phyloP scores from a whole-genome alignment of 1,139 yeast genomes.

The Lodderomyces orthopsilosis region DNA sequence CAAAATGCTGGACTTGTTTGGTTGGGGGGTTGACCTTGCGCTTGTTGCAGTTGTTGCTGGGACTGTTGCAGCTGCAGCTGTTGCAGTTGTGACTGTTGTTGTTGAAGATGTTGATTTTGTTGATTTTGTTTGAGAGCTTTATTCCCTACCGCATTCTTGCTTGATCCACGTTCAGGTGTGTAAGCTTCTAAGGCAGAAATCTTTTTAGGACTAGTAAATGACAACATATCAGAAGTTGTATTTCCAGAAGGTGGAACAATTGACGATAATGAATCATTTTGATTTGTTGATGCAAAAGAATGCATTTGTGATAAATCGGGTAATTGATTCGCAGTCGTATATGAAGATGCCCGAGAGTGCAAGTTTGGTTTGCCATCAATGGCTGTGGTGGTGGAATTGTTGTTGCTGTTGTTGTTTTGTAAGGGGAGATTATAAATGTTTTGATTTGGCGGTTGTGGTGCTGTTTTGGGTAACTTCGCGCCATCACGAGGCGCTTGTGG shows the following conservation, averaged over 20 bases:
- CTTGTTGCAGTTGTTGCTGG: slow-evolving; percentile 11
- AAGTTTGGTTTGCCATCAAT: slow-evolving; percentile 10
- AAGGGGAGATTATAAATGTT: slow-evolving; percentile 36
- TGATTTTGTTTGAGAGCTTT: slow-evolving; percentile 13
- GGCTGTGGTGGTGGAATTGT: no score
- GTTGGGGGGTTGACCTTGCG: slow-evolving; percentile 21
- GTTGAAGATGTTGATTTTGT: slow-evolving; percentile 7
- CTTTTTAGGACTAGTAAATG: slow-evolving; percentile 51
- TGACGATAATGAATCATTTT: slow-evolving; percentile 5
- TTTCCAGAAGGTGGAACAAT: slow-evolving; percentile 5
- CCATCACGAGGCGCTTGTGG: slow-evolving; percentile 17
- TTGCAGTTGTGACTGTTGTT: slow-evolving; percentile 28
- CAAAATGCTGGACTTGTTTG: slow-evolving; percentile 73
- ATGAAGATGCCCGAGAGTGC: slow-evolving; percentile 15
- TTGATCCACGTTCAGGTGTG: slow-evolving; percentile 74
- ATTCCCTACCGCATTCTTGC: slow-evolving; percentile 5
- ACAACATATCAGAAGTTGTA: slow-evolving; percentile 6
- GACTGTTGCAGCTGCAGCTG: neutral
- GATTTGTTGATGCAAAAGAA: slow-evolving; percentile 5
- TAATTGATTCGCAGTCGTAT: slow-evolving; percentile 8
- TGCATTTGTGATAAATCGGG: slow-evolving; percentile 4
- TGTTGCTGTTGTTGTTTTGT: slow-evolving; percentile 16
- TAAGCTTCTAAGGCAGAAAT: slow-evolving; percentile 72
- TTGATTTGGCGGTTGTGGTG: slow-evolving; percentile 9
- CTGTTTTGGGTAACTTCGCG: slow-evolving; percentile 38